phyloP scores from a whole-genome alignment of 192 early-diverging fungal species.

The Coemansia sp. region DNA sequence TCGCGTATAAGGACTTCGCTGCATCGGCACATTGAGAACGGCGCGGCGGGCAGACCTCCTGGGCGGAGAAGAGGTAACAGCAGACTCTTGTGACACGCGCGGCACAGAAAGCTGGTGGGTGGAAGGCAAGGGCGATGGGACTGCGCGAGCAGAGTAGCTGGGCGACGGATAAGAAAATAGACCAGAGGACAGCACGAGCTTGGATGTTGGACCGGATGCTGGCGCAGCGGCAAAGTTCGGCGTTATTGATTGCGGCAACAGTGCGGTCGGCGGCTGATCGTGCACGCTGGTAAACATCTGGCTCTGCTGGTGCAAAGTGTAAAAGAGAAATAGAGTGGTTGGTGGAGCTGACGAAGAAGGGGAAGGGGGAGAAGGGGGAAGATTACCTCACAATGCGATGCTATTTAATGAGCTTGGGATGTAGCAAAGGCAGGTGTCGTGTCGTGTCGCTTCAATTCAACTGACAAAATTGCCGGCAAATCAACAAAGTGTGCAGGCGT shows the following conservation, averaged over 20 bases:
- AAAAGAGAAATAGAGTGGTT: constrained; percentile 8
- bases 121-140: constrained; percentile 21
- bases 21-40: constrained; percentile 45
- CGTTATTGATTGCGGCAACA: constrained; percentile 48
- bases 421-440: neutral
- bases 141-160: constrained; percentile 11
- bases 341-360: constrained; percentile 10
- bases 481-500: neutral
- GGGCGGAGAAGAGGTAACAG: constrained; percentile 27
- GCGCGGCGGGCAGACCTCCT: constrained; percentile 34
- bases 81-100: constrained; percentile 22
- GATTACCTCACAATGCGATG: constrained; percentile 36
- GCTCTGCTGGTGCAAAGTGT: constrained; percentile 12
- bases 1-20: constrained; percentile 50
- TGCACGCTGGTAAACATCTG: constrained; percentile 53
- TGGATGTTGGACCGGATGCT: constrained; percentile 33
- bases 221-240: constrained; percentile 25
- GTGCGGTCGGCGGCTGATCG: constrained; percentile 49
- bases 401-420: constrained; percentile 12
- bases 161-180: constrained; percentile 30
- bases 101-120: constrained; percentile 28
- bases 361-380: constrained; percentile 12
- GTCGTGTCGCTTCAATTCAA: neutral
- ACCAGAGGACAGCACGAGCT: constrained; percentile 28
- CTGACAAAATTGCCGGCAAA: constrained; percentile 13